phyloP scores from a whole-genome alignment of 2,329 filamentous ascomycete genomes.

The Cercospora canescens region DNA sequence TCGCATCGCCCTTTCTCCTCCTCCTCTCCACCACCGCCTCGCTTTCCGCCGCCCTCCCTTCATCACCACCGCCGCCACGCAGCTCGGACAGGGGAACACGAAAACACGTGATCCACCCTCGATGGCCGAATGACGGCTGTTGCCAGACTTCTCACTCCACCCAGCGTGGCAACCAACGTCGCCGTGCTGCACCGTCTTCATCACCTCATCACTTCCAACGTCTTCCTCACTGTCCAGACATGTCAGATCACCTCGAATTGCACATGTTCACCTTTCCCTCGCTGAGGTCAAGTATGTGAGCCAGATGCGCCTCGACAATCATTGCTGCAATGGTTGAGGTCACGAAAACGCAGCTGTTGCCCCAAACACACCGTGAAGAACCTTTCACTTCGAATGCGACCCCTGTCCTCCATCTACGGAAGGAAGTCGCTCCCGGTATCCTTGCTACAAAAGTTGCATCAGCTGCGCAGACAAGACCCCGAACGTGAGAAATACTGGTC shows the following conservation, averaged over 20 bases:
- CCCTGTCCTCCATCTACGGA: not conserved
- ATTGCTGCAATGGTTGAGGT: not conserved
- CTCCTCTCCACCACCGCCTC: too few species aligned
- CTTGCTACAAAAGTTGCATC: not conserved
- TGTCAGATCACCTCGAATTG: too few species aligned
- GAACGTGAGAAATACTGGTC: not conserved
- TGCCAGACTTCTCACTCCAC: not conserved
- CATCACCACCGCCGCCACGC: too few species aligned
- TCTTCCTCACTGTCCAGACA: not conserved
- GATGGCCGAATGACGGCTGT: too few species aligned
- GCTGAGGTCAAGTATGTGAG: too few species aligned
- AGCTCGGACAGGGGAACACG: not conserved
- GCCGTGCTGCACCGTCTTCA: not conserved
- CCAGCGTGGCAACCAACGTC: not conserved
- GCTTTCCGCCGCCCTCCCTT: too few species aligned
- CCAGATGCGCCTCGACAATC: too few species aligned
- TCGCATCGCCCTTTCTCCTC: too few species aligned
- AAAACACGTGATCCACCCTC: not conserved
- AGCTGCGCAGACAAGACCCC: not conserved
- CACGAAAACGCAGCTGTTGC: not conserved
- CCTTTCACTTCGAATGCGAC: not conserved
- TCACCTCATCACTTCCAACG: not conserved
- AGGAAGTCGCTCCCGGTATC: not conserved
- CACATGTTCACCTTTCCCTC: too few species aligned
- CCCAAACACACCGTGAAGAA: not conserved